A percentile compares a stretch with the other conserved stretches of the same genome.
Conservation (phyloP, 2,329 filamentous ascomycete genomes). For the Trichophyton verrucosum region DNA sequence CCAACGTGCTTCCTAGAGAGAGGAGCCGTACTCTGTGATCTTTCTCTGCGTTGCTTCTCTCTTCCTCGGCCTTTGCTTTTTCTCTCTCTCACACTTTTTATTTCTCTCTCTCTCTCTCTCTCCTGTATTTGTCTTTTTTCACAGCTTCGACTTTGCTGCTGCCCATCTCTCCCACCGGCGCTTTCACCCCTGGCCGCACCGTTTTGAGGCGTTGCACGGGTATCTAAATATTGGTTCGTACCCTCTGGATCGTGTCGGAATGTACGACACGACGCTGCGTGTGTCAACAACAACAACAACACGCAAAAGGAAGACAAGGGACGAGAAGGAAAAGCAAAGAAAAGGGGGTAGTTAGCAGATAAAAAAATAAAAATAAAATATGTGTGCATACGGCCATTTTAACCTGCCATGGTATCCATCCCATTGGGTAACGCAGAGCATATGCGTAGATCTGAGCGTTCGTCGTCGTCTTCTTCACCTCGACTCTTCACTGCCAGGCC, state of each 20-base stretch:
- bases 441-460: background rate
- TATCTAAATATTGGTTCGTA: constrained; percentile 2
- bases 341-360: background rate
- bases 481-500: background rate
- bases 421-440: background rate
- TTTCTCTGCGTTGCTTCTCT: background rate
- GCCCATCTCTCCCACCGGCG: background rate
- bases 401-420: constrained; percentile 1
- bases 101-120: background rate
- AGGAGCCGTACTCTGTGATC: background rate
- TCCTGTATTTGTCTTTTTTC: too few relatives aligned
- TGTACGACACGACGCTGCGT: background rate
- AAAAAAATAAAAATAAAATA: background rate
- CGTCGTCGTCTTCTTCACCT: background rate
- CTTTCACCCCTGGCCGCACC: background rate
- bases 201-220: constrained; percentile 3
- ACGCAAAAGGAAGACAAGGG: background rate
- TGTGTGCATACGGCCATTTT: background rate
- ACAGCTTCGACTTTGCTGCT: background rate
- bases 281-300: background rate
- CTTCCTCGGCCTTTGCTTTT: background rate
- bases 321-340: background rate
- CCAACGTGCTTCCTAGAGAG: background rate
- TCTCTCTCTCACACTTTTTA: background rate
- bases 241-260: background rate